Conservation (phyloP, 768 basidiomycete species). For the Tricholoma sp. region DNA sequence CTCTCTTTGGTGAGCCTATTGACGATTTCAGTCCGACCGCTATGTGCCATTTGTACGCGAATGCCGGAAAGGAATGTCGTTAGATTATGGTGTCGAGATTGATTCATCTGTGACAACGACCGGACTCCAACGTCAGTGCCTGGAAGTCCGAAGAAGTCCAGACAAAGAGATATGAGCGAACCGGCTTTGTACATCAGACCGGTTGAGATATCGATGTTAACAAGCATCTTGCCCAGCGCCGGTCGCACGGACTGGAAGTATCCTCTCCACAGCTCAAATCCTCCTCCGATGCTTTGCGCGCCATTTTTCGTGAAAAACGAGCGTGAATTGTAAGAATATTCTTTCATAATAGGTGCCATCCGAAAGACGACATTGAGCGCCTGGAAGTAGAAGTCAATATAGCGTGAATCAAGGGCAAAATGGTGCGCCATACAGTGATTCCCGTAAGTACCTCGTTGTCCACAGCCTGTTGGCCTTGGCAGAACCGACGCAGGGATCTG, state of each 20-base stretch:
- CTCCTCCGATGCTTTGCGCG: constrained; percentile 46
- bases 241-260: constrained; percentile 80
- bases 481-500: constrained; percentile 60
- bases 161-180: constrained; percentile 48
- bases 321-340: constrained; percentile 63
- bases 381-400: constrained; percentile 25
- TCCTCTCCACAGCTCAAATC: constrained; percentile 71
- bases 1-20: constrained; percentile 22
- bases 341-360: constrained; percentile 60
- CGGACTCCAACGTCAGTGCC: background rate
- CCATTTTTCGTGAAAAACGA: constrained; percentile 66
- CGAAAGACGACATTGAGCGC: constrained; percentile 71
- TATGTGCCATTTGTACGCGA: background rate
- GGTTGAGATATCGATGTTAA: constrained; percentile 76
- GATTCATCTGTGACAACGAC: too few species aligned
- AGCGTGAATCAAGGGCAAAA: background rate
- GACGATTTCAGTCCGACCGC: background rate
- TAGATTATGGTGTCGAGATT: constrained; percentile 54
- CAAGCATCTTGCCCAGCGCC: constrained; percentile 52
- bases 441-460: constrained; percentile 60
- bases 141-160: constrained; percentile 43
- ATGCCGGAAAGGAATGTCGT: background rate
- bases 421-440: constrained; percentile 40
- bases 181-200: constrained; percentile 73
- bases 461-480: constrained; percentile 57